Percentiles rank a stretch among this genome's conserved stretches.
phyloP scores from a whole-genome alignment of 129 eudicot genomes.

The Dittrichia graveolens region DNA sequence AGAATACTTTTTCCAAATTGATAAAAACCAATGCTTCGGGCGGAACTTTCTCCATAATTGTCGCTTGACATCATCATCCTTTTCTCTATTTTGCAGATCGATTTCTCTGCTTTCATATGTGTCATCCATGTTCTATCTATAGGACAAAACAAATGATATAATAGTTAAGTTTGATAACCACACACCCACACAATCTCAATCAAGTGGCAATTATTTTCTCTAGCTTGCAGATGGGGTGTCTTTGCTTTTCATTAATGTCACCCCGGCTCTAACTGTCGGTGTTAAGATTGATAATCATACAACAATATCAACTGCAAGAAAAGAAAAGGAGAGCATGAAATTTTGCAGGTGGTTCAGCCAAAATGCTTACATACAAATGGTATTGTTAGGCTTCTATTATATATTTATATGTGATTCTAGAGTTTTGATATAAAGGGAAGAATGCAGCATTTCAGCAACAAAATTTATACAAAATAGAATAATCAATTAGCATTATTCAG shows the following conservation, averaged over 20 bases:
- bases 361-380: no score
- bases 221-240: neutral
- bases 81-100: conserved; percentile 31
- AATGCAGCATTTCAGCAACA: neutral
- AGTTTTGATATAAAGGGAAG: neutral
- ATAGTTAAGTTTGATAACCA: neutral
- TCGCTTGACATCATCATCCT: conserved; percentile 20
- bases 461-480: no score
- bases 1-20: conserved; percentile 30
- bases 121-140: conserved; percentile 34
- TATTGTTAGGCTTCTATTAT: no score
- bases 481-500: no score
- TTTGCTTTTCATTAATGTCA: neutral
- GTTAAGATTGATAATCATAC: no score
- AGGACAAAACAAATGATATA: neutral
- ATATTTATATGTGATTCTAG: no score
- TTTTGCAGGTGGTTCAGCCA: no score
- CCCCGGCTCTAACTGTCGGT: neutral
- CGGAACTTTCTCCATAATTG: conserved; percentile 37
- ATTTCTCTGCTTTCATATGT: conserved; percentile 32
- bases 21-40: conserved; percentile 42
- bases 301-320: no score
- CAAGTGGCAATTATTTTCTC: neutral
- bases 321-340: no score
- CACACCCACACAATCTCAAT: neutral